Conservation (phyloP, 768 basidiomycete genomes). For the Xerocomellus chrysenteron region DNA sequence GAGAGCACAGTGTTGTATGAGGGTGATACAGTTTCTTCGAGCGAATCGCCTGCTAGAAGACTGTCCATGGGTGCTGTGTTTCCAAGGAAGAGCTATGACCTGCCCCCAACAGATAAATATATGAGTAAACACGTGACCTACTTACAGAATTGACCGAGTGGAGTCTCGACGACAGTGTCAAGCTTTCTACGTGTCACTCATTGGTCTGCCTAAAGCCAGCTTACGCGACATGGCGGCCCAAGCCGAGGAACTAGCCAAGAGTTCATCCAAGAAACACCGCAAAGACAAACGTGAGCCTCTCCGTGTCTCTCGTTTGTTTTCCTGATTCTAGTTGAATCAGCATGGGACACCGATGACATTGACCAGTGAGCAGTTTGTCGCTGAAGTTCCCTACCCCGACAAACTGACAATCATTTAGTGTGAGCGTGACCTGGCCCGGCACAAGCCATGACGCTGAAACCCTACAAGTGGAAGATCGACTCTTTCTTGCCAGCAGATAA, state of each 20-base stretch:
- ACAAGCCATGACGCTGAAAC: slow-evolving; percentile 11
- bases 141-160: too few species aligned
- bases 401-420: slow-evolving; percentile 35
- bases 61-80: slow-evolving; percentile 45
- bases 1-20: slow-evolving; percentile 57
- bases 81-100: neutral
- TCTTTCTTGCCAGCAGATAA: slow-evolving; percentile 74
- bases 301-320: neutral
- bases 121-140: slow-evolving; percentile 18
- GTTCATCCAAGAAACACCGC: slow-evolving; percentile 86
- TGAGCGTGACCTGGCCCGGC: slow-evolving; percentile 31
- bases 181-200: neutral
- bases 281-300: slow-evolving; percentile 87
- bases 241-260: slow-evolving; percentile 44
- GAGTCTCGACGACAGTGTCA: too few species aligned
- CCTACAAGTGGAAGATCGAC: slow-evolving; percentile 81
- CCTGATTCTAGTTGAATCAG: slow-evolving; percentile 42
- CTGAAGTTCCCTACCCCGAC: neutral
- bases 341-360: slow-evolving; percentile 99
- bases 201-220: neutral
- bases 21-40: slow-evolving; percentile 35
- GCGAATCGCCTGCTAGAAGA: slow-evolving; percentile 35
- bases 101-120: neutral
- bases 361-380: slow-evolving; percentile 75
- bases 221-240: slow-evolving; percentile 22